Evolutionary conservation across 139 green algal genomes (phyloP), one percentile per base, ranked within the genome.

Genomic region (Chlorella ohadii): DNA sequence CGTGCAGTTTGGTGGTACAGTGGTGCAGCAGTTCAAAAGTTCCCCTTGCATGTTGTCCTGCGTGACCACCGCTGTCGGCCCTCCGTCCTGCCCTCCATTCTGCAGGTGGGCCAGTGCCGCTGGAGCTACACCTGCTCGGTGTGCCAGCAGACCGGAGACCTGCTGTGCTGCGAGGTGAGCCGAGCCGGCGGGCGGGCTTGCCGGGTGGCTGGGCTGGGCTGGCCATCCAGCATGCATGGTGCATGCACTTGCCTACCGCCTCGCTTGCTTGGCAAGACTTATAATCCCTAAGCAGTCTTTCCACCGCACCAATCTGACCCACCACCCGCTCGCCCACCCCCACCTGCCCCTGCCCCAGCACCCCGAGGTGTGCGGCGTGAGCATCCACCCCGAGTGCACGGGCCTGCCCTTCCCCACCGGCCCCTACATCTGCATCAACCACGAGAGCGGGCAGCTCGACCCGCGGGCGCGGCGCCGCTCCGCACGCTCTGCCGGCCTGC

Each of bases 141-240:
- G 34, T 91, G 87, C 73, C 56, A 78, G 41, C 75, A 88, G 65
- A 81, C 80, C 5, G 87, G 87, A 16, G 87, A 91, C 80, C 80
- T 91, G 64, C 75, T 91, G 51, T 91, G 87, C 85, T 91, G 87
- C 81, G 87, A 91, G 83, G 83, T 87, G 74, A 51, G 44, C 44
- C 7, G 74, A 51, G 44, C 44, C 7, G 44, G 44, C 44, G 9
- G 44, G 44, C 44, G 7, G 44, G 44, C 44, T 23, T 66, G 63
- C 13, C 33, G 9, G 25, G 38, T 19, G 19, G 44, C 25, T 66
- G 23, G n/a, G n/a, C n/a, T n/a, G n/a, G n/a, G n/a, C n/a, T n/a
- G n/a, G n/a, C n/a, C n/a, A n/a, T n/a, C n/a, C n/a, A n/a, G n/a
- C n/a, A n/a, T n/a, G n/a, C n/a, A n/a, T n/a, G n/a, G n/a, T n/a